Conservation (phyloP, 441 rosid species). For the Brassica balearica region DNA sequence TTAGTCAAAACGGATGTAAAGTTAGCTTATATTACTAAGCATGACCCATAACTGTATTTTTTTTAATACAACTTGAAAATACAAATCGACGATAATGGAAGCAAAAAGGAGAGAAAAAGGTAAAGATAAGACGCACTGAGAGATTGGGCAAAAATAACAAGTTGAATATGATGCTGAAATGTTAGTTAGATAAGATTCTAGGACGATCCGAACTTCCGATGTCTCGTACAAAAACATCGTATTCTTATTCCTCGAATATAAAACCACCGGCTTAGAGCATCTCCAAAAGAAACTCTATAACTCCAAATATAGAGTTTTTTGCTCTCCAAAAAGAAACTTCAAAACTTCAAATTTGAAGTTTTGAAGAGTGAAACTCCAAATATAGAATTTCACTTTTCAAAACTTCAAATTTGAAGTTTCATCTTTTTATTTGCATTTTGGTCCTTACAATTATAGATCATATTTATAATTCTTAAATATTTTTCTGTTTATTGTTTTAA, state of each 20-base stretch:
- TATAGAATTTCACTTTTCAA: too few relatives aligned
- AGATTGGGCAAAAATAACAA: background rate
- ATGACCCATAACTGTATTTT: background rate
- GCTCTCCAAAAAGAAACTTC: too few relatives aligned
- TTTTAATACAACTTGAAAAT: background rate
- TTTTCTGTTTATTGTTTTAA: too few relatives aligned
- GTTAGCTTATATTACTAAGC: background rate
- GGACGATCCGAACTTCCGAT: constrained; percentile 43
- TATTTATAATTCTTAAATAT: too few relatives aligned
- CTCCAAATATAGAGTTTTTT: too few relatives aligned
- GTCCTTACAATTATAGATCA: too few relatives aligned
- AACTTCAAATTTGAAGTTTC: too few relatives aligned
- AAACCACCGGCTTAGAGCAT: constrained; percentile 45
- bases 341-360: too few relatives aligned
- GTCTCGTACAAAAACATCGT: constrained; percentile 42
- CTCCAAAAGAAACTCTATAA: too few relatives aligned
- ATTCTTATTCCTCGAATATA: constrained; percentile 38
- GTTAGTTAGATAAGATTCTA: constrained; percentile 43
- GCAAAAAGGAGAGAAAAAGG: constrained; percentile 5
- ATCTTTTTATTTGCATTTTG: too few relatives aligned
- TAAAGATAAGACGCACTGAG: constrained; percentile 45
- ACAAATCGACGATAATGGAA: constrained; percentile 31
- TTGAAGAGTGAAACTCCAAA: too few relatives aligned
- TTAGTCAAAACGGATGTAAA: background rate
- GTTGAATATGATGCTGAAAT: constrained; percentile 37